A percentile compares a stretch with the other conserved stretches of the same genome.
Evolutionary conservation across 2,329 filamentous ascomycete genomes (phyloP).

Genomic region (Diaporthe sp.): DNA sequence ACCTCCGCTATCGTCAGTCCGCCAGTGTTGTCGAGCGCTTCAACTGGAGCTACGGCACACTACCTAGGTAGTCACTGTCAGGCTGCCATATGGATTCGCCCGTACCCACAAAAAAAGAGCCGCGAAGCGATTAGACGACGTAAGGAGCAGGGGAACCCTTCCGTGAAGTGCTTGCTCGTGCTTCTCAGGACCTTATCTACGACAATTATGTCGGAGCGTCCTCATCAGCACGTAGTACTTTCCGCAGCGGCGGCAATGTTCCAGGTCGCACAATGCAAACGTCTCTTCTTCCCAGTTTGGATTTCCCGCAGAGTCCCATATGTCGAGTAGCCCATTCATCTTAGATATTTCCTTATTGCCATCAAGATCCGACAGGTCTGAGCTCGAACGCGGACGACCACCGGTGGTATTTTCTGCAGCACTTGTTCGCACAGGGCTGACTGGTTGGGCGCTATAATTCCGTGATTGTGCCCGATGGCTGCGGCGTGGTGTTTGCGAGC

Average conservation of each 20-base stretch:
- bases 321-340: slow-evolving; percentile 12
- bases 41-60: not conserved
- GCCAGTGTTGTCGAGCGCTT: too few species aligned
- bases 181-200: not conserved
- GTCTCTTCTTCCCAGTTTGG: slow-evolving; percentile 26
- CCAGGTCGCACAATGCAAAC: slow-evolving; percentile 27
- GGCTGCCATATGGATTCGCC: too few species aligned
- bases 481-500: not conserved
- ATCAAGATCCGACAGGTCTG: not conserved
- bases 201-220: not conserved
- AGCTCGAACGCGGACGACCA: not conserved
- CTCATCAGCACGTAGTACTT: slow-evolving; percentile 10
- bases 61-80: not conserved
- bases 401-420: not conserved
- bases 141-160: not conserved
- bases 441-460: not conserved
- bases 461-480: not conserved
- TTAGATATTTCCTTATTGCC: not conserved
- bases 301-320: slow-evolving; percentile 17
- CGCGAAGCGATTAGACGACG: not conserved
- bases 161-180: not conserved
- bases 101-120: not conserved
- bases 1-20: too few species aligned
- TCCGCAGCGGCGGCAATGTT: not conserved
- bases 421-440: not conserved